These are phyloP conservation scores for Lactifluus volemus DNA, from an alignment of 768 basidiomycete species.

Conservation along the genomic window DNA sequence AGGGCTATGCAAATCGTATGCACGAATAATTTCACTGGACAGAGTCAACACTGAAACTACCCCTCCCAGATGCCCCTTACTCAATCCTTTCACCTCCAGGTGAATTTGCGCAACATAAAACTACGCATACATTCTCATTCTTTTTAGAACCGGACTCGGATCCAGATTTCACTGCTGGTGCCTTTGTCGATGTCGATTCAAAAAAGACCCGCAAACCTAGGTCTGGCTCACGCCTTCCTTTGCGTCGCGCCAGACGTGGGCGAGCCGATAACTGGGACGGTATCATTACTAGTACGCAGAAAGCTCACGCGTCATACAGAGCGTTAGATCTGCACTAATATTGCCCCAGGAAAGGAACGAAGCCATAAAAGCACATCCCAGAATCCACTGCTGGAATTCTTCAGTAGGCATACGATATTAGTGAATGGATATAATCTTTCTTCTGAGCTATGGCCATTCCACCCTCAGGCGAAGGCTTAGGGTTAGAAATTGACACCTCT, in stretches of 20 bases:
- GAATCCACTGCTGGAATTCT: slow-evolving; percentile 24
- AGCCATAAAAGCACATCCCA: slow-evolving; percentile 7
- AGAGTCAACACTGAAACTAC: background rate
- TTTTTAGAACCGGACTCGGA: slow-evolving; percentile 38
- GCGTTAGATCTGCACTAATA: background rate
- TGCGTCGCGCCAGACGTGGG: slow-evolving; percentile 1
- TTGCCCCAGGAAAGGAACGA: background rate
- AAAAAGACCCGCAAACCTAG: slow-evolving; percentile 25
- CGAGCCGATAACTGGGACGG: background rate
- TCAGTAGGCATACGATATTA: slow-evolving; percentile 19
- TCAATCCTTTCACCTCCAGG: slow-evolving; percentile 33
- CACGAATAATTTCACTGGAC: background rate
- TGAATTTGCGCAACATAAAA: slow-evolving; percentile 1
- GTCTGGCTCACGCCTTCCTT: background rate
- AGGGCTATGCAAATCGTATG: slow-evolving; percentile 12
- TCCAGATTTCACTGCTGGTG: slow-evolving; percentile 40
- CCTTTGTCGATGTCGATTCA: slow-evolving; percentile 26
- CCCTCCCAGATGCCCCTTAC: slow-evolving; percentile 4
- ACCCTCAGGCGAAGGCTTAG: slow-evolving; percentile 16
- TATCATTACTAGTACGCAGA: slow-evolving; percentile 12
- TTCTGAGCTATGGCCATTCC: background rate
- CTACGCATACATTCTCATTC: background rate
- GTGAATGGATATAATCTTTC: background rate
- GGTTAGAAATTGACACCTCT: slow-evolving; percentile 16
- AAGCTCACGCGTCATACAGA: slow-evolving; percentile 21